Base-by-base conservation (phyloP, 2,329 filamentous ascomycete genomes). In the Sarocladium brachiariae region DNA sequence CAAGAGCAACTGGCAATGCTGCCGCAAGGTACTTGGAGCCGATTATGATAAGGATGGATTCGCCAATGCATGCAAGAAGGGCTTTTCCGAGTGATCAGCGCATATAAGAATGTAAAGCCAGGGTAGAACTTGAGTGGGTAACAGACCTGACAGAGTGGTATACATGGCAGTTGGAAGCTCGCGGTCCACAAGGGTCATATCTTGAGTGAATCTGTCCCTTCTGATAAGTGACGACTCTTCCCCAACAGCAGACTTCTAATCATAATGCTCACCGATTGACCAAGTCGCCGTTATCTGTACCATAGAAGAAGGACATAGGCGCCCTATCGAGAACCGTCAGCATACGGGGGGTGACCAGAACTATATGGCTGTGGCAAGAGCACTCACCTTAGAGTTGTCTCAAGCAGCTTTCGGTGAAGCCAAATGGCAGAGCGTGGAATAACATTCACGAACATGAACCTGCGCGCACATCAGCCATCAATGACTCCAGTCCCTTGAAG, bases 1-100 rank as follows among this genome's bases (percentile, higher is more conserved):
- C 51, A 23, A 75, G 58, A 2, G 71, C 64, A 2, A 71, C 52
- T 0, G 74, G 73, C 41, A 75, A 66, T 3, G 65, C 64, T 4
- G 69, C 66, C 1, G 66, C 70, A 1, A 70, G 55, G 39, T 59
- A 59, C 7, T 35, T 56, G 7, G 57, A 55, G 6, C 58, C 60
- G 0, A 57, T 58, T 7, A 57, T 58, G 4, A 62, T 58, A 2
- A 62, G 50, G n/a, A 55, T 57, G 2, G 55, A 57, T 10, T 59
- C 54, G 4, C 53, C 56, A 4, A 62, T 57, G 18, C 33, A 35
- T 6, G 14, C 33, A 8, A 35, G 14, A 8, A 35, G 16, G 33
- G 33, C 33, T 35, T 31, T 31, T 31, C 30, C 30, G 30, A 18
- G 8, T n/a, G 14, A 18, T 8, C 7, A 35, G 33, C 14, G 8